Evolutionary conservation across 495 filamentous ascomycete genomes (phyloP).

Genomic region (Hypoxylon crocopeplum): DNA sequence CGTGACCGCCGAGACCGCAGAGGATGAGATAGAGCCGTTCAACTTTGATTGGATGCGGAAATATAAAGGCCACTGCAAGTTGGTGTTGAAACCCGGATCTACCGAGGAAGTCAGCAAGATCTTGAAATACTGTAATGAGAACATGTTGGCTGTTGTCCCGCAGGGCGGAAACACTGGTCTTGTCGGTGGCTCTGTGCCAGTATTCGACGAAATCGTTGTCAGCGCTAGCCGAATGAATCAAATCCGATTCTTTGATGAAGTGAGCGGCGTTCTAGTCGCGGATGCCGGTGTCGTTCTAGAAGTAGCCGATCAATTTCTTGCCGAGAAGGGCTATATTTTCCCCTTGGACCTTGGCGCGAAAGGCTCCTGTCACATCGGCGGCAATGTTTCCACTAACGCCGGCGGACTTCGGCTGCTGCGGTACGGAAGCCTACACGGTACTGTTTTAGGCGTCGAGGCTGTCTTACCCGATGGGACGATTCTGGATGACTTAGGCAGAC

Average conservation of each 20-base stretch:
- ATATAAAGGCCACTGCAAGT: conserved; percentile 85
- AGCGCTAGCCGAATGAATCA: conserved; percentile 86
- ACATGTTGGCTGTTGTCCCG: conserved; percentile 91
- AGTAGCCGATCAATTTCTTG: conserved; percentile 81
- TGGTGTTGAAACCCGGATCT: conserved; percentile 83
- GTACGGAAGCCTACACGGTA: conserved; percentile 94
- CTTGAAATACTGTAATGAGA: conserved; percentile 90
- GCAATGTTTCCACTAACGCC: conserved; percentile 97
- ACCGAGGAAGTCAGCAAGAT: conserved; percentile 88
- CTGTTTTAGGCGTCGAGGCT: conserved; percentile 87
- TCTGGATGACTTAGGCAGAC: conserved; percentile 80
- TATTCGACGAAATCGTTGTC: conserved; percentile 98
- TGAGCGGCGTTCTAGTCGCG: conserved; percentile 86
- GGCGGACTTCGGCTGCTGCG: conserved; percentile 88
- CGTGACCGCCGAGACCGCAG: conserved; percentile 68
- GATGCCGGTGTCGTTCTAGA: conserved; percentile 94
- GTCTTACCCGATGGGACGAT: conserved; percentile 93
- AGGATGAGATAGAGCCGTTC: conserved; percentile 85
- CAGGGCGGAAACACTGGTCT: conserved; percentile 97
- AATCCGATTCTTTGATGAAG: conserved; percentile 89
- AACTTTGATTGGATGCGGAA: conserved; percentile 99
- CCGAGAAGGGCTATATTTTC: conserved; percentile 82
- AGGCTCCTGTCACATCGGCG: conserved; percentile 95
- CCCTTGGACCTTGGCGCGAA: conserved; percentile 96
- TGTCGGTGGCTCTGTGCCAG: conserved; percentile 91